Evolutionary conservation across 228 moss, liverwort and hornwort species (phyloP).

Genomic region (Sphagnum magellanicum): DNA sequence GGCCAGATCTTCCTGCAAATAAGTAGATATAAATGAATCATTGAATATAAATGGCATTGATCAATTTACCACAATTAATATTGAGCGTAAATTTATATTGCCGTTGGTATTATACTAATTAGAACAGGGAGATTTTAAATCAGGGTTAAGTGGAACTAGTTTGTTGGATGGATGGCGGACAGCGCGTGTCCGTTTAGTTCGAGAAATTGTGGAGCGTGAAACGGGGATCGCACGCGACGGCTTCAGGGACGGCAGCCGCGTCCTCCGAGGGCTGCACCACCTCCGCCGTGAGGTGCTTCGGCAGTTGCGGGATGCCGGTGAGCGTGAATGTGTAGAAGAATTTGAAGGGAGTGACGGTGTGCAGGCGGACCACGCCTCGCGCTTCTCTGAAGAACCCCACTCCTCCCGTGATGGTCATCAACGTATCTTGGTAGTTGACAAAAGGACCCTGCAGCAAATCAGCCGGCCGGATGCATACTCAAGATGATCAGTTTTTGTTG

Average conservation of each 20-base stretch:
- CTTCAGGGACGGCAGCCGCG: constrained; percentile 21
- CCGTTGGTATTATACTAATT: too few species aligned
- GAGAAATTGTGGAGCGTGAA: constrained; percentile 38
- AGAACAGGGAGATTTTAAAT: too few species aligned
- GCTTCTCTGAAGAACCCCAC: constrained; percentile 43
- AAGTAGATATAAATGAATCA: too few species aligned
- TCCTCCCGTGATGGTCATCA: constrained; percentile 48
- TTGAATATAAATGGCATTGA: too few species aligned
- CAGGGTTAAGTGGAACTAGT: too few species aligned
- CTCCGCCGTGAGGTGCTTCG: constrained; percentile 15
- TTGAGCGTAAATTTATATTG: too few species aligned
- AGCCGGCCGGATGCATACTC: too few species aligned
- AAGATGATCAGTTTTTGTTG: too few species aligned
- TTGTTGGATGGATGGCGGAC: too few species aligned
- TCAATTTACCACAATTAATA: too few species aligned
- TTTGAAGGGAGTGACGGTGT: constrained; percentile 49
- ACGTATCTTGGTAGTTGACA: constrained; percentile 26
- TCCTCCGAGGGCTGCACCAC: constrained; percentile 15
- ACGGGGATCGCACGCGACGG: constrained; percentile 30
- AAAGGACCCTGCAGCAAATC: constrained; percentile 32
- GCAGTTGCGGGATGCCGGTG: constrained; percentile 29
- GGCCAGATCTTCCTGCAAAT: too few species aligned
- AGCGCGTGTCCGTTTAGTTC: constrained; percentile 6
- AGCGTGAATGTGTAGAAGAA: constrained; percentile 46
- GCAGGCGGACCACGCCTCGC: constrained; percentile 34